A percentile compares a stretch with the other conserved stretches of the same genome.
phyloP scores from a whole-genome alignment of 495 filamentous ascomycete genomes.

The Parachaetomium inaequale region DNA sequence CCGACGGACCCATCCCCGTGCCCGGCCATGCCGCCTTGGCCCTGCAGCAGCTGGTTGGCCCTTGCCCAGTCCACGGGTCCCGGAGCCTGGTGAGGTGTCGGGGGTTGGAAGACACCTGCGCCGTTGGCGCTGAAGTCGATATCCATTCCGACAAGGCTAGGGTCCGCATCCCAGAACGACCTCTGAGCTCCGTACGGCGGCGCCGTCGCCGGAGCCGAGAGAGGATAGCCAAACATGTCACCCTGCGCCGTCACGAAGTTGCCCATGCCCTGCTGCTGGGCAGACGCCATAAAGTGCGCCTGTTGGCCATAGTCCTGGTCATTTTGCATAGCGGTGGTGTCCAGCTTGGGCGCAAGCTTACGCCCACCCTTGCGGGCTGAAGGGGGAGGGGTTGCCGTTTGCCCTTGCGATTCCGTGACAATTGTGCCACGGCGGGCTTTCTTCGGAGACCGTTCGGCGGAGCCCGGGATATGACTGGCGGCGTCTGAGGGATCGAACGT shows the following conservation, averaged over 20 bases:
- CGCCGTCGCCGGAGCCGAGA: slow-evolving; percentile 66
- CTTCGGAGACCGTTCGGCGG: slow-evolving; percentile 34
- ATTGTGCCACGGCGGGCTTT: slow-evolving; percentile 40
- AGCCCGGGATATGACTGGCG: slow-evolving; percentile 20
- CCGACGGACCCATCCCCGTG: slow-evolving; percentile 26
- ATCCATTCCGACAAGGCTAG: slow-evolving; percentile 51
- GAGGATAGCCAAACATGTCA: slow-evolving; percentile 61
- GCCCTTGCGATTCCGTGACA: slow-evolving; percentile 36
- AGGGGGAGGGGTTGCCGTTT: slow-evolving; percentile 52
- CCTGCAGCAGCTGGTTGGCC: slow-evolving; percentile 45
- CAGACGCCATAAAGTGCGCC: slow-evolving; percentile 39
- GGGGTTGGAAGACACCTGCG: slow-evolving; percentile 36
- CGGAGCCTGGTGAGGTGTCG: slow-evolving; percentile 37
- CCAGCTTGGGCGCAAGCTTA: slow-evolving; percentile 50
- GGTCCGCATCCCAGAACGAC: slow-evolving; percentile 71
- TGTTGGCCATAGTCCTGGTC: slow-evolving; percentile 44
- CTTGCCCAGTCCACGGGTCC: slow-evolving; percentile 50
- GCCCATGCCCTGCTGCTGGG: slow-evolving; percentile 42
- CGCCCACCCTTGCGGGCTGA: slow-evolving; percentile 48
- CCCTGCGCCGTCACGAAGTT: slow-evolving; percentile 36
- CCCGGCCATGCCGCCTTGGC: slow-evolving; percentile 30
- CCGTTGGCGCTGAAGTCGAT: slow-evolving; percentile 49
- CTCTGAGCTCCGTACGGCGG: slow-evolving; percentile 63
- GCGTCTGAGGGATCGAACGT: slow-evolving; percentile 28
- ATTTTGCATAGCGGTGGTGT: slow-evolving; percentile 51